Conservation (phyloP, 169 alveolate species). For the Cryptosporidium meleagridis region DNA sequence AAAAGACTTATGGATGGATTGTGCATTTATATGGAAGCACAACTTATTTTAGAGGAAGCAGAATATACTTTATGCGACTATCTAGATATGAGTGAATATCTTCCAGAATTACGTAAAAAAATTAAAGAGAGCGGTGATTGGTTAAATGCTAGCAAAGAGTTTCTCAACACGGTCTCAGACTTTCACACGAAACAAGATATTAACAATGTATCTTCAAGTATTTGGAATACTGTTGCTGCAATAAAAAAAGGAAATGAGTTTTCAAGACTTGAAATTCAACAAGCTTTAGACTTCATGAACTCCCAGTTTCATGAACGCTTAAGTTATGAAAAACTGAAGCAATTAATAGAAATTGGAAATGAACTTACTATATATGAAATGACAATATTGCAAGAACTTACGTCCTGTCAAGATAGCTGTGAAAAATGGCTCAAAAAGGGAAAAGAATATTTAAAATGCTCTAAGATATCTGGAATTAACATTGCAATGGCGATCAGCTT, state of each 20-base stretch:
- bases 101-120: conserved; percentile 29
- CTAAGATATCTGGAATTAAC: conserved; percentile 16
- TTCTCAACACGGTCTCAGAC: conserved; percentile 31
- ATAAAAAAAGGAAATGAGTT: conserved; percentile 56
- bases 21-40: conserved; percentile 60
- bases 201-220: conserved; percentile 49
- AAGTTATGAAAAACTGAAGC: conserved; percentile 43
- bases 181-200: conserved; percentile 56
- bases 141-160: conserved; percentile 51
- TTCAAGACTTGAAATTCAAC: conserved; percentile 27
- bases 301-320: conserved; percentile 21
- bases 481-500: background rate
- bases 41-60: conserved; percentile 61
- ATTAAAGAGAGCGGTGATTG: conserved; percentile 37
- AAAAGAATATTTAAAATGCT: conserved; percentile 27
- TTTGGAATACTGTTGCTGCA: conserved; percentile 50
- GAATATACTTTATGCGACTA: conserved; percentile 62
- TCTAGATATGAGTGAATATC: conserved; percentile 62
- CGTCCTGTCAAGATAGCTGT: conserved; percentile 36
- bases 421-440: conserved; percentile 60
- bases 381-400: conserved; percentile 43
- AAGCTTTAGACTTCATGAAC: conserved; percentile 8
- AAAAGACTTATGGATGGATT: conserved; percentile 65
- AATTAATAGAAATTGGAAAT: conserved; percentile 43
- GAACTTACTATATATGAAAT: conserved; percentile 69